These are phyloP conservation scores for Fusarium sp. DNA, from an alignment of 2,329 filamentous ascomycete genomes.

Conservation along the genomic window DNA sequence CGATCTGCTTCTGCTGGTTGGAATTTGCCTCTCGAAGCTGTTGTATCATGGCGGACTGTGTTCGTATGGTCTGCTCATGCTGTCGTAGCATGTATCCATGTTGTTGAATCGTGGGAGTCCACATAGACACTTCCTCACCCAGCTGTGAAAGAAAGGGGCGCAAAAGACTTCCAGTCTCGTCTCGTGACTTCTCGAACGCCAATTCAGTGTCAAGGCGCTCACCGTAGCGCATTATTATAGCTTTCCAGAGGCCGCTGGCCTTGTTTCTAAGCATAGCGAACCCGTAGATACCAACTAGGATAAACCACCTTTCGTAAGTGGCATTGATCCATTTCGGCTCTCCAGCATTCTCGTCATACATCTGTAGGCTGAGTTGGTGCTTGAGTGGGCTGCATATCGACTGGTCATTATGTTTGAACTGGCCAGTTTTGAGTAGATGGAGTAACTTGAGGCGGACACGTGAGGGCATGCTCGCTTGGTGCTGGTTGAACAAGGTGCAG, in stretches of 20 bases:
- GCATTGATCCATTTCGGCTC: neutral
- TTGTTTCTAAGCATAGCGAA: neutral
- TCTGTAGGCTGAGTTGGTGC: neutral
- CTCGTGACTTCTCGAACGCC: neutral
- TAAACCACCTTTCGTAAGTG: slow-evolving; percentile 5
- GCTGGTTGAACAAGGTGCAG: neutral
- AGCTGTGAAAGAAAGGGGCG: neutral
- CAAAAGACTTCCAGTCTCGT: neutral
- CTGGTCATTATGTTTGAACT: neutral
- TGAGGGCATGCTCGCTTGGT: neutral
- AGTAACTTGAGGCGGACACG: neutral
- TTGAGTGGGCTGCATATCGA: neutral
- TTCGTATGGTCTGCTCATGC: neutral
- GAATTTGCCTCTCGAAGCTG: neutral
- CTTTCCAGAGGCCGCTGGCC: neutral
- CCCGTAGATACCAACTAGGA: neutral
- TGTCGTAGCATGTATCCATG: neutral
- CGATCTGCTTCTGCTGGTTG: neutral
- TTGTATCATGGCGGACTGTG: neutral
- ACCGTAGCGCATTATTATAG: neutral
- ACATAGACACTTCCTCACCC: neutral
- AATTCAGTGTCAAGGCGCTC: neutral
- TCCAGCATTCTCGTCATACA: neutral
- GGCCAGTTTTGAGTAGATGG: neutral
- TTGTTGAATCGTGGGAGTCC: neutral